Evolutionary conservation across 2,329 filamentous ascomycete species (phyloP).

Genomic region (Fusarium siculi): DNA sequence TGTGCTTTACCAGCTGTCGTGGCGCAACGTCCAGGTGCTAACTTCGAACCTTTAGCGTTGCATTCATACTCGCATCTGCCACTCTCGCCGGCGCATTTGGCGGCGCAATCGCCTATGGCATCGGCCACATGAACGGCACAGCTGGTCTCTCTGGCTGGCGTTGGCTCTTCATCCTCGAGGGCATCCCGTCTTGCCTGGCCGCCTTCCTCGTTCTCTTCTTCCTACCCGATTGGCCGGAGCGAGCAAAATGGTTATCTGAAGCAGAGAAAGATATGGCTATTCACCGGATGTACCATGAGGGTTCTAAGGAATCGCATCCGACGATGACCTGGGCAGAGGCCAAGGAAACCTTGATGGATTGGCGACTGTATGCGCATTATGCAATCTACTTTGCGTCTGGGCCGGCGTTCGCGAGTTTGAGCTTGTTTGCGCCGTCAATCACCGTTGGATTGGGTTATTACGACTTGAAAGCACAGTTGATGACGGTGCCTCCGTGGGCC

Average conservation of each 20-base stretch:
- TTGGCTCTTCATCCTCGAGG: constrained; percentile 73
- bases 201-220: constrained; percentile 73
- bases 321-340: constrained; percentile 74
- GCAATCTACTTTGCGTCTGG: constrained; percentile 63
- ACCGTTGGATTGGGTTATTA: constrained; percentile 62
- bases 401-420: constrained; percentile 68
- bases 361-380: constrained; percentile 75
- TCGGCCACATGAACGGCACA: constrained; percentile 75
- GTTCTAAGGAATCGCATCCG: constrained; percentile 67
- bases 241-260: constrained; percentile 68
- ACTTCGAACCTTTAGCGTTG: constrained; percentile 59
- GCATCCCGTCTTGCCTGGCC: constrained; percentile 71
- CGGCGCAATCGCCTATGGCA: constrained; percentile 76
- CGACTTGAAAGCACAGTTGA: constrained; percentile 69
- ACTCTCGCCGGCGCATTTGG: constrained; percentile 79
- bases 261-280: constrained; percentile 68
- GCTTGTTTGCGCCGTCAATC: constrained; percentile 71
- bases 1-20: not conserved
- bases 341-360: constrained; percentile 73
- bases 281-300: constrained; percentile 57
- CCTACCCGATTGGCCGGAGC: constrained; percentile 75
- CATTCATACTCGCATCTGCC: constrained; percentile 75
- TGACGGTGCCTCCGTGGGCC: constrained; percentile 74
- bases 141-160: constrained; percentile 74
- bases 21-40: constrained; percentile 14